Conservation (phyloP, 2,329 filamentous ascomycete genomes). For the Paecilomyces fulvus region DNA sequence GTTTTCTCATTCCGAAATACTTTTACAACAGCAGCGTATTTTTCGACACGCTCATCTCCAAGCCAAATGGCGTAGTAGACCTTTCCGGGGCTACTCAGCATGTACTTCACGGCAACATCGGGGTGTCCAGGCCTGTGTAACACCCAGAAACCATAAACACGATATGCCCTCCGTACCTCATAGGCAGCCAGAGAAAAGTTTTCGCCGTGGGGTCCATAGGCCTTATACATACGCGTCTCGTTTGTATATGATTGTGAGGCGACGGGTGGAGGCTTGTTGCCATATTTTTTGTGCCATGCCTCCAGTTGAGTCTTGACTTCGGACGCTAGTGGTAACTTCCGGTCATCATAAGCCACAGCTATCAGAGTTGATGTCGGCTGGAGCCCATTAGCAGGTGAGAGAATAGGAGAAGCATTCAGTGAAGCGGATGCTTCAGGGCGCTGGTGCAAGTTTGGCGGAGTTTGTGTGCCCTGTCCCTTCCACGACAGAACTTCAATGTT, state of each 20-base stretch:
- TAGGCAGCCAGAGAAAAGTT: background rate
- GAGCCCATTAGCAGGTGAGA: background rate
- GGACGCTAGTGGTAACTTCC: background rate
- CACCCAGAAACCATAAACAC: background rate
- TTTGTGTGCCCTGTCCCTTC: too few relatives aligned
- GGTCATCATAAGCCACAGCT: background rate
- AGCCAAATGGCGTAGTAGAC: background rate
- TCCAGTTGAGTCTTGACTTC: background rate
- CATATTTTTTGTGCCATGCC: background rate
- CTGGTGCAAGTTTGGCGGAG: too few relatives aligned
- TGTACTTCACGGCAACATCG: background rate
- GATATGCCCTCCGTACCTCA: background rate
- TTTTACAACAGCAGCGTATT: background rate
- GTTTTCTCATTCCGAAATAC: background rate
- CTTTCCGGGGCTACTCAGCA: background rate
- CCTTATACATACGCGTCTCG: background rate
- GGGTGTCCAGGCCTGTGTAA: background rate
- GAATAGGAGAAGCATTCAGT: too few relatives aligned
- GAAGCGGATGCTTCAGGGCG: too few relatives aligned
- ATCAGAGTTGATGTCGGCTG: background rate
- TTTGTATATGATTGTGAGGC: background rate
- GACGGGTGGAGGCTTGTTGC: background rate
- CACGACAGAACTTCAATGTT: too few relatives aligned
- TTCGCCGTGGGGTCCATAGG: background rate
- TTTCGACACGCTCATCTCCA: background rate